These are phyloP conservation scores for Neophaeococcomyces aloes DNA, from an alignment of 2,329 filamentous ascomycete genomes.

Conservation along the genomic window DNA sequence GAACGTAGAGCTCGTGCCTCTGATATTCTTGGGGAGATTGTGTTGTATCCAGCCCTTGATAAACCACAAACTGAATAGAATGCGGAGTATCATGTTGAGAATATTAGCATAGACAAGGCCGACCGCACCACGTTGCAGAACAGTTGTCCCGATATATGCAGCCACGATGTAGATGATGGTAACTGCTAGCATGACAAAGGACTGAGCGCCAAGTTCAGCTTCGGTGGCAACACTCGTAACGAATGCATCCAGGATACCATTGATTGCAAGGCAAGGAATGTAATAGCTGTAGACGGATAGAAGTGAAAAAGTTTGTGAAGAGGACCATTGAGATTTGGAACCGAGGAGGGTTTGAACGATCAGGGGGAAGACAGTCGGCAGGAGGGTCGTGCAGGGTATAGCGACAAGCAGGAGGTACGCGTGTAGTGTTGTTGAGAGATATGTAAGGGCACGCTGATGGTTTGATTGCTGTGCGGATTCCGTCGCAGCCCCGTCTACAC, in stretches of 20 bases:
- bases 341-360: slow-evolving; percentile 69
- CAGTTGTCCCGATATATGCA: slow-evolving; percentile 63
- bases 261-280: slow-evolving; percentile 82
- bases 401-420: slow-evolving; percentile 62
- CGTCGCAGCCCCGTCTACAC: slow-evolving; percentile 26
- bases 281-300: slow-evolving; percentile 81
- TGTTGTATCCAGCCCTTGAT: slow-evolving; percentile 37
- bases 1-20: neutral
- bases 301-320: slow-evolving; percentile 60
- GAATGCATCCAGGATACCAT: slow-evolving; percentile 86
- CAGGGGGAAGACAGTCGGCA: slow-evolving; percentile 63
- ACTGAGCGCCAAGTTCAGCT: slow-evolving; percentile 64
- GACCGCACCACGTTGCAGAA: slow-evolving; percentile 59
- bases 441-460: slow-evolving; percentile 14
- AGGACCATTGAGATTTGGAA: slow-evolving; percentile 52
- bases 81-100: slow-evolving; percentile 80
- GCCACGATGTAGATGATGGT: slow-evolving; percentile 64
- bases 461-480: slow-evolving; percentile 6
- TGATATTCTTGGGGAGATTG: neutral
- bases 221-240: slow-evolving; percentile 76
- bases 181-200: slow-evolving; percentile 73
- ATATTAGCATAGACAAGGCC: slow-evolving; percentile 80
- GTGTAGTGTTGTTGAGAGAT: slow-evolving; percentile 49
- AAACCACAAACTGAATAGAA: slow-evolving; percentile 68
- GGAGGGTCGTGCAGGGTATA: slow-evolving; percentile 56